A percentile compares a stretch with the other conserved stretches of the same genome.
phyloP scores from a whole-genome alignment of 108 stramenopile species.

The Nannochloropsis oceanica region DNA sequence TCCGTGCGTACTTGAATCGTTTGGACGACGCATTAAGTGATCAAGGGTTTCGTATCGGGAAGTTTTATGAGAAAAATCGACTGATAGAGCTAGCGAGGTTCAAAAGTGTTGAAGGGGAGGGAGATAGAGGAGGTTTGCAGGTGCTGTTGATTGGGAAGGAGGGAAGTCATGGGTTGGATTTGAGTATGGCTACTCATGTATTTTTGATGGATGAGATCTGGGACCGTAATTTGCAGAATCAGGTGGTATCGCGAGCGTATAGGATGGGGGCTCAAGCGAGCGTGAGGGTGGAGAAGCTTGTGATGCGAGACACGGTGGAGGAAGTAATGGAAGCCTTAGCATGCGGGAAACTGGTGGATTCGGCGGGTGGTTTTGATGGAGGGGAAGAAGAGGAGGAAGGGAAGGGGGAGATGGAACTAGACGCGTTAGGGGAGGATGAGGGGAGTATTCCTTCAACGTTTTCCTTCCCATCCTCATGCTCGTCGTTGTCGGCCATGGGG shows the following conservation, averaged over 20 bases:
- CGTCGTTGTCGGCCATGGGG: not conserved
- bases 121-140: constrained; percentile 29
- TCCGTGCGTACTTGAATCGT: constrained; percentile 4
- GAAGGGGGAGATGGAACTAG: too few relatives aligned
- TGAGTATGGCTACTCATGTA: constrained; percentile 82
- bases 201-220: constrained; percentile 67
- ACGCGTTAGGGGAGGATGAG: too few relatives aligned
- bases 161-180: constrained; percentile 75
- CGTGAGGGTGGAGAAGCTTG: constrained; percentile 67
- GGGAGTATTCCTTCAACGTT: too few relatives aligned
- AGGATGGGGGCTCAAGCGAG: constrained; percentile 71
- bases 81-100: not conserved
- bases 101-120: constrained; percentile 4
- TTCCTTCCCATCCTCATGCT: not conserved
- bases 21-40: not conserved
- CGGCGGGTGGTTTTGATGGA: not conserved
- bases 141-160: constrained; percentile 68
- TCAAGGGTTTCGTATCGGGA: not conserved
- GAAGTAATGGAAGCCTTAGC: constrained; percentile 46
- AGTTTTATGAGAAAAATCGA: constrained; percentile 24
- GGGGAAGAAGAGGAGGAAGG: not conserved
- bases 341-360: not conserved
- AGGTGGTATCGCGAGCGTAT: constrained; percentile 76
- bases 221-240: constrained; percentile 56
- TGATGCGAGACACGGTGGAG: constrained; percentile 63